Percentiles rank a stretch among this genome's conserved stretches.
phyloP scores from a whole-genome alignment of 1,284 basidiomycete species.

The Porogramme epimiltina region DNA sequence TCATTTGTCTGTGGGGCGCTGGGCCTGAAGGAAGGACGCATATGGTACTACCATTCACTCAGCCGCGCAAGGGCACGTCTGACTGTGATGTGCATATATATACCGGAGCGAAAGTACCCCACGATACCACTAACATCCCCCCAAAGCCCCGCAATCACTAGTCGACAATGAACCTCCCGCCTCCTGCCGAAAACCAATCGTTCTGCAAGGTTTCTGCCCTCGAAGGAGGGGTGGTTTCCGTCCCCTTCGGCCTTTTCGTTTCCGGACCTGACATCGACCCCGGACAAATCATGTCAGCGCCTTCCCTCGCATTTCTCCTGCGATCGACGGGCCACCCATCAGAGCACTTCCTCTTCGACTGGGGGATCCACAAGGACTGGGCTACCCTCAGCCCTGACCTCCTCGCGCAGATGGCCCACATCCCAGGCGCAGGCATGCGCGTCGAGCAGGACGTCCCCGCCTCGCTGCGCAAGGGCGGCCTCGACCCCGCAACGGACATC shows the following conservation, averaged over 20 bases:
- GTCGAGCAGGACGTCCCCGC: slow-evolving; percentile 44
- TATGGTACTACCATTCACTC: too few relatives aligned
- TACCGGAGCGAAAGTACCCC: too few relatives aligned
- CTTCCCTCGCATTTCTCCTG: slow-evolving; percentile 51
- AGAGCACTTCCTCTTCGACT: slow-evolving; percentile 48
- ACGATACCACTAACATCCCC: too few relatives aligned
- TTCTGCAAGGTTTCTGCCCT: slow-evolving; percentile 46
- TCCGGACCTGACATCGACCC: slow-evolving; percentile 37
- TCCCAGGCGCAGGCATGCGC: slow-evolving; percentile 8
- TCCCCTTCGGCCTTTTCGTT: slow-evolving; percentile 38
- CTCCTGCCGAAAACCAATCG: slow-evolving; percentile 16
- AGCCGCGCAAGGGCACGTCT: too few relatives aligned
- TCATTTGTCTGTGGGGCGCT: too few relatives aligned
- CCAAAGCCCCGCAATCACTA: too few relatives aligned
- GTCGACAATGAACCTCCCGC: slow-evolving; percentile 19
- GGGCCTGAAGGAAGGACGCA: too few relatives aligned
- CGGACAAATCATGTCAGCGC: slow-evolving; percentile 29
- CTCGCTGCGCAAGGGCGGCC: slow-evolving; percentile 48
- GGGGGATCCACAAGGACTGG: slow-evolving; percentile 50
- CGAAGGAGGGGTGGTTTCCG: slow-evolving; percentile 43
- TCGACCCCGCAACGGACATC: slow-evolving; percentile 40
- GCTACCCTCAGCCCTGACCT: slow-evolving; percentile 21
- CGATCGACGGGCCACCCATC: slow-evolving; percentile 40
- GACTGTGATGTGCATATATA: too few relatives aligned
- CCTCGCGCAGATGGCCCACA: slow-evolving; percentile 22